Evolutionary conservation across 805 yeast genomes (phyloP).

Genomic region (Candida odintsovae): DNA sequence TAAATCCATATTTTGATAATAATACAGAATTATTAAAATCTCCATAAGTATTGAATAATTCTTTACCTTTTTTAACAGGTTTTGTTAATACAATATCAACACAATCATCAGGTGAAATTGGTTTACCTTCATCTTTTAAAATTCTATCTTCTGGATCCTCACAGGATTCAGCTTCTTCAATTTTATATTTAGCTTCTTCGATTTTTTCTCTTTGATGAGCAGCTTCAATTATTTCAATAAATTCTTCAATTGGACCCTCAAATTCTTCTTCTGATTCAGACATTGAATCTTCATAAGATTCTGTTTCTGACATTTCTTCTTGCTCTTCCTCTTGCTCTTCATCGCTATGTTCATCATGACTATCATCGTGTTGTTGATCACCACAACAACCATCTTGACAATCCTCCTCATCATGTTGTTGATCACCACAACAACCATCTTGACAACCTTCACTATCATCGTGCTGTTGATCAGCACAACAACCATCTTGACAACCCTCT

Average conservation of each 20-base stretch:
- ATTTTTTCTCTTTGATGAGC: constrained; percentile 13
- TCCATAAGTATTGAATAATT: constrained; percentile 82
- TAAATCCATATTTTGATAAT: constrained; percentile 76
- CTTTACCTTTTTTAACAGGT: constrained; percentile 42
- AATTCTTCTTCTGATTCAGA: constrained; percentile 18
- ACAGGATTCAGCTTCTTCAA: constrained; percentile 9
- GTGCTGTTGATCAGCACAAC: constrained; percentile 12
- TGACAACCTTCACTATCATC: constrained; percentile 2
- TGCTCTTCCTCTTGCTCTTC: constrained; percentile 7
- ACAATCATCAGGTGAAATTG: constrained; percentile 44
- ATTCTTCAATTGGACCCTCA: constrained; percentile 24
- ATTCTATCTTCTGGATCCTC: constrained; percentile 19
- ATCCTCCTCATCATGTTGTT: constrained; percentile 13
- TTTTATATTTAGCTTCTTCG: constrained; percentile 3
- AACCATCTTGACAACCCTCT: not conserved
- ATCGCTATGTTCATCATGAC: constrained; percentile 11
- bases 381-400: constrained; percentile 4
- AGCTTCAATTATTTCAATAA: constrained; percentile 25
- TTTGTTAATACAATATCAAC: constrained; percentile 61
- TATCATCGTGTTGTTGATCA: constrained; percentile 12
- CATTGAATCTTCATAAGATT: constrained; percentile 10
- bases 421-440: constrained; percentile 7
- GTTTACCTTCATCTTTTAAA: constrained; percentile 25
- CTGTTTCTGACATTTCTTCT: constrained; percentile 4
- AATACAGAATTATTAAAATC: constrained; percentile 60